phyloP scores from a whole-genome alignment of 148 eudicot genomes.

The Chenopodium quinoa region DNA sequence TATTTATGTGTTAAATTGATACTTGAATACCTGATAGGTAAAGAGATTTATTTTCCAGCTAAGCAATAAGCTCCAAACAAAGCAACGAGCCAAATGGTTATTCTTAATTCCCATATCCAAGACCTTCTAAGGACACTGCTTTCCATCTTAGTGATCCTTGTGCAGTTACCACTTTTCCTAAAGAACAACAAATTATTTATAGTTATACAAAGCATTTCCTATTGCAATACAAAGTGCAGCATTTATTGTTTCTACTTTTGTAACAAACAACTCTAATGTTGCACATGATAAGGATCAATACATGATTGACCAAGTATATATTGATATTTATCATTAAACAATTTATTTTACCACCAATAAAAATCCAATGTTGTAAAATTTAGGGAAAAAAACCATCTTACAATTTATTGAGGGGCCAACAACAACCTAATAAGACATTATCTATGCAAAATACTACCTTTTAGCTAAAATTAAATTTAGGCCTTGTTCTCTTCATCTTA shows the following conservation, averaged over 20 bases:
- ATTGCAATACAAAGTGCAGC: neutral
- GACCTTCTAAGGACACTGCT: neutral
- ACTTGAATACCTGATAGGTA: neutral
- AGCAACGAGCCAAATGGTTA: neutral
- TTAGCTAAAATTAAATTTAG: no score
- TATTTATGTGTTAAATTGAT: no score
- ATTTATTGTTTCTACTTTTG: neutral
- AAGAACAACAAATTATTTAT: no score
- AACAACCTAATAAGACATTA: neutral
- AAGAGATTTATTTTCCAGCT: neutral
- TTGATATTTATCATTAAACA: no score
- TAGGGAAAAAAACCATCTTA: no score
- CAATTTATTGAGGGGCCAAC: neutral
- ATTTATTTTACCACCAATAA: no score
- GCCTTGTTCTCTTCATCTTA: no score
- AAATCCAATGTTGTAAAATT: no score
- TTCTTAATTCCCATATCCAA: neutral
- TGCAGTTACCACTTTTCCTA: neutral
- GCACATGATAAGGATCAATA: neutral
- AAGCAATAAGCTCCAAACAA: neutral
- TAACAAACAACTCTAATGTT: neutral
- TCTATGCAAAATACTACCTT: neutral
- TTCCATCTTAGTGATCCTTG: neutral
- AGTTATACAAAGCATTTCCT: neutral
- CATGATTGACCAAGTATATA: no score